Conservation (phyloP, 176 grass and related monocot species). For the Phragmites australis region DNA sequence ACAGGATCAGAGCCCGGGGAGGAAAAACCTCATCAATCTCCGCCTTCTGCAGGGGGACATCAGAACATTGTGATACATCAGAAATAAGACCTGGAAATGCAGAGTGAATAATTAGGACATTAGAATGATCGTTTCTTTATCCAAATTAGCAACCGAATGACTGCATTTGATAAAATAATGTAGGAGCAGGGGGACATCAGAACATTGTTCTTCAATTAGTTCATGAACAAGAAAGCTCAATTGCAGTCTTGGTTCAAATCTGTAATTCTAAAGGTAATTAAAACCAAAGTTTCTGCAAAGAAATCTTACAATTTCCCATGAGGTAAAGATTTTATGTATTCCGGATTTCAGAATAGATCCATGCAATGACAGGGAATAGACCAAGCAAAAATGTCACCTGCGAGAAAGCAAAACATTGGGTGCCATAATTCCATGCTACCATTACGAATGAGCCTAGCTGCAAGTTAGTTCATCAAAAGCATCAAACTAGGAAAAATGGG, state of each 20-base stretch:
- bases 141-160: constrained; percentile 52
- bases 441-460: neutral
- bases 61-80: too few species aligned
- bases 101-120: too few species aligned
- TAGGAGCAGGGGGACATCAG: neutral
- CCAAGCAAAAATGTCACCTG: constrained; percentile 76
- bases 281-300: neutral
- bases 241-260: too few species aligned
- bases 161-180: constrained; percentile 37
- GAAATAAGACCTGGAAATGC: too few species aligned
- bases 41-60: too few species aligned
- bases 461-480: neutral
- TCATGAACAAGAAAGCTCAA: too few species aligned
- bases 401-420: constrained; percentile 1
- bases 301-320: constrained; percentile 66
- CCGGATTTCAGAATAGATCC: constrained; percentile 64
- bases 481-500: neutral
- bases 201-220: too few species aligned
- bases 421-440: neutral
- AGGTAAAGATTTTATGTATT: constrained; percentile 41
- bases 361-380: constrained; percentile 60
- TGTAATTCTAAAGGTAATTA: neutral
- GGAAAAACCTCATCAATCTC: too few species aligned
- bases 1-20: too few species aligned
- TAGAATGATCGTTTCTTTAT: constrained; percentile 41